Conservation (phyloP, 305 asterid species). For the Coffea humblotiana region DNA sequence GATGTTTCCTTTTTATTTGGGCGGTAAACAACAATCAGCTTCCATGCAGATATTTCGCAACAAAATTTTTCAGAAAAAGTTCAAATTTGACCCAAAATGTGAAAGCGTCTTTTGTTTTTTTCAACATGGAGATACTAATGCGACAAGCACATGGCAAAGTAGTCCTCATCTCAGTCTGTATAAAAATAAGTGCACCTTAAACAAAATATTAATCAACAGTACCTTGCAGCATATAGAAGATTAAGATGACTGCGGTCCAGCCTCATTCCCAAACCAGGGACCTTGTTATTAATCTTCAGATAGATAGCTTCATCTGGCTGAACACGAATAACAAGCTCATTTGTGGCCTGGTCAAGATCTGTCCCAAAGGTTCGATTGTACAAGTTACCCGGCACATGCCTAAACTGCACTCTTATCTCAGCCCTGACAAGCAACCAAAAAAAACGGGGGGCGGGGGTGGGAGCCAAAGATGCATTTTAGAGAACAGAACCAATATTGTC, state of each 20-base stretch:
- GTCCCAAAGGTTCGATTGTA: slow-evolving; percentile 70
- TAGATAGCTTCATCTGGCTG: slow-evolving; percentile 95
- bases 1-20: too few relatives aligned
- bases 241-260: slow-evolving; percentile 88
- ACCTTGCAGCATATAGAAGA: slow-evolving; percentile 93
- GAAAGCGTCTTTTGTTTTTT: too few relatives aligned
- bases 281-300: slow-evolving; percentile 89
- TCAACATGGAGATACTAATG: too few relatives aligned
- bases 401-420: slow-evolving; percentile 93
- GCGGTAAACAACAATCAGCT: too few relatives aligned
- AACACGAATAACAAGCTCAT: slow-evolving; percentile 94
- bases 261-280: slow-evolving; percentile 93
- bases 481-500: slow-evolving; percentile 4
- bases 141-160: neutral
- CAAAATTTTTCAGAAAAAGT: too few relatives aligned
- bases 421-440: slow-evolving; percentile 43
- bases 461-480: slow-evolving; percentile 1
- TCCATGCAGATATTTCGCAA: too few relatives aligned
- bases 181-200: neutral
- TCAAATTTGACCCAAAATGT: too few relatives aligned
- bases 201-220: slow-evolving; percentile 5
- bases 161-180: too few relatives aligned
- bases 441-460: neutral
- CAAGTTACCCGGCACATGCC: slow-evolving; percentile 91
- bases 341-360: slow-evolving; percentile 81